Conservation (phyloP, 2,329 filamentous ascomycete species). For the Phialocephala subalpina region DNA sequence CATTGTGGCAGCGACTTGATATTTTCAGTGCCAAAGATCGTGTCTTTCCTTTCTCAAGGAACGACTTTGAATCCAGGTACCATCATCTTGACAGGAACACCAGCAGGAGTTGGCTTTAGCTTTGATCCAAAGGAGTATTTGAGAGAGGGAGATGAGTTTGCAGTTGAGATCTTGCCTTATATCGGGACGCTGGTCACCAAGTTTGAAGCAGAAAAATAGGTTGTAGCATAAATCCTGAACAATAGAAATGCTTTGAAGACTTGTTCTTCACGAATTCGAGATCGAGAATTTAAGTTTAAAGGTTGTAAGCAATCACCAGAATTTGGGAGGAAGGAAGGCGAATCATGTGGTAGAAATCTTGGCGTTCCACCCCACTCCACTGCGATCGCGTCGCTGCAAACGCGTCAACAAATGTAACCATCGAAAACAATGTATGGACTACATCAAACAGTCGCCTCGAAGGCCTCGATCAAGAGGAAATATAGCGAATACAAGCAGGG, state of each 20-base stretch:
- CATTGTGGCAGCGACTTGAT: slow-evolving; percentile 50
- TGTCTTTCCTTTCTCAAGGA: slow-evolving; percentile 50
- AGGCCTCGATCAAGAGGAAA: too few relatives aligned
- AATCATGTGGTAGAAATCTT: too few relatives aligned
- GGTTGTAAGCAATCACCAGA: too few relatives aligned
- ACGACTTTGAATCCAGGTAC: slow-evolving; percentile 53
- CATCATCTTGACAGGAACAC: slow-evolving; percentile 56
- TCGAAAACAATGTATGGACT: too few relatives aligned
- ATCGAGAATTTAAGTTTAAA: too few relatives aligned
- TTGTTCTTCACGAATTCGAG: too few relatives aligned
- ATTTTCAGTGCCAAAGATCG: slow-evolving; percentile 55
- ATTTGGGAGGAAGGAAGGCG: too few relatives aligned
- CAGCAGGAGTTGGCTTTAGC: slow-evolving; percentile 46
- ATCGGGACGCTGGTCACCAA: slow-evolving; percentile 57
- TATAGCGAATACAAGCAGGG: too few relatives aligned
- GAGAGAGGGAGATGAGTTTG: slow-evolving; percentile 54
- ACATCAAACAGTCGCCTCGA: too few relatives aligned
- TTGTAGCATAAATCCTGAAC: slow-evolving; percentile 11
- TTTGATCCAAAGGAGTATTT: slow-evolving; percentile 50
- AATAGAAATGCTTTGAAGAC: neutral
- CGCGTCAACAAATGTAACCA: too few relatives aligned
- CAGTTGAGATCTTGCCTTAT: slow-evolving; percentile 56
- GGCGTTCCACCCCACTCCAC: too few relatives aligned
- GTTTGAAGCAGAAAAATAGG: slow-evolving; percentile 47
- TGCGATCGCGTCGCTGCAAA: too few relatives aligned